Conservation (phyloP, 768 basidiomycete genomes). For the Tylopilus felleus region DNA sequence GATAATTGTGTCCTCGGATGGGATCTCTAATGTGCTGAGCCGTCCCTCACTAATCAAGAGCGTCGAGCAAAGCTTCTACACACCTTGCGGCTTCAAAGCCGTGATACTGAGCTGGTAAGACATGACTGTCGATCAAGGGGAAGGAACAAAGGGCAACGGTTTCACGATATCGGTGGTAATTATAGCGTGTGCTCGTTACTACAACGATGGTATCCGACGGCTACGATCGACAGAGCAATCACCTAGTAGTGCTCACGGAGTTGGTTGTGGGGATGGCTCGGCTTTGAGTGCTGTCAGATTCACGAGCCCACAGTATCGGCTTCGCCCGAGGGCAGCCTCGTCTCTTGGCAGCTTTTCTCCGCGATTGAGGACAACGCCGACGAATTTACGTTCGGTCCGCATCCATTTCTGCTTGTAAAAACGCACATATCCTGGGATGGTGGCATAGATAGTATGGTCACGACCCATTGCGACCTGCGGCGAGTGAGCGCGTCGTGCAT, state of each 20-base stretch:
- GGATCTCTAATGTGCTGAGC: constrained; percentile 45
- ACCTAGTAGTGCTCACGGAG: background rate
- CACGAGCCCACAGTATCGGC: constrained; percentile 79
- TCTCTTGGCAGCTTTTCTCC: constrained; percentile 88
- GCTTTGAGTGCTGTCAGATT: constrained; percentile 47
- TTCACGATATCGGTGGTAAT: constrained; percentile 6
- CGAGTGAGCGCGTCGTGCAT: constrained; percentile 3
- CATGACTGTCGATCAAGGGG: constrained; percentile 16
- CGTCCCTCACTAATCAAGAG: background rate
- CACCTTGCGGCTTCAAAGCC: constrained; percentile 40
- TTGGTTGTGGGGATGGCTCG: constrained; percentile 7
- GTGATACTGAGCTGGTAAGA: constrained; percentile 40
- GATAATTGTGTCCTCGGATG: constrained; percentile 56
- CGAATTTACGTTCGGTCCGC: constrained; percentile 68
- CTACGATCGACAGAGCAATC: background rate
- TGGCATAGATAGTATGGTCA: constrained; percentile 93
- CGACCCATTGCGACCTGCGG: constrained; percentile 82
- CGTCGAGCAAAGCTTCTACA: background rate
- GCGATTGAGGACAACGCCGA: constrained; percentile 80
- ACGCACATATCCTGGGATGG: constrained; percentile 86
- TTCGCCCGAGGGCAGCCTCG: constrained; percentile 67
- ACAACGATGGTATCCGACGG: constrained; percentile 14
- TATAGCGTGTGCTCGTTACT: constrained; percentile 16
- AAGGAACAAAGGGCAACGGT: background rate
- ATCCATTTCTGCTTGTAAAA: constrained; percentile 86